A percentile compares a stretch with the other conserved stretches of the same genome.
phyloP scores from a whole-genome alignment of 345 rosid genomes.

The Brassica juncea region DNA sequence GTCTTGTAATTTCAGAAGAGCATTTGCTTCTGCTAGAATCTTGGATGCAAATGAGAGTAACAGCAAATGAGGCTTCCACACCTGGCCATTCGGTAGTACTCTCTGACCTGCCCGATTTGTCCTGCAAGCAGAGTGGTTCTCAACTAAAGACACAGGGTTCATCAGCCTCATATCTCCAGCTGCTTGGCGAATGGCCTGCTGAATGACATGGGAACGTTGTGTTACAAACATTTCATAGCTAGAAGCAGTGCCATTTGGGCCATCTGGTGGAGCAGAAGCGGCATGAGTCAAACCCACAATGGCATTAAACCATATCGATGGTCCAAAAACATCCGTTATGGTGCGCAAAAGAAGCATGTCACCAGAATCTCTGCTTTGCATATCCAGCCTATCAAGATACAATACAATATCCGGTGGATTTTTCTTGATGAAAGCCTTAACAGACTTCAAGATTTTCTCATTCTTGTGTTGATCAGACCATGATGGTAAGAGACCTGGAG shows the following conservation, averaged over 20 bases:
- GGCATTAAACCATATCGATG: conserved; percentile 97
- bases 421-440: conserved; percentile 77
- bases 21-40: conserved; percentile 88
- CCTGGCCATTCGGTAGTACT: conserved; percentile 98
- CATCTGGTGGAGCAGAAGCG: conserved; percentile 98
- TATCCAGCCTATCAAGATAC: conserved; percentile 94
- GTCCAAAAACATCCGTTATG: conserved; percentile 83
- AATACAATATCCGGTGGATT: conserved; percentile 91
- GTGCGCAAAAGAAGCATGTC: conserved; percentile 97
- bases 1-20: conserved; percentile 47
- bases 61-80: conserved; percentile 96
- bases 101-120: conserved; percentile 96
- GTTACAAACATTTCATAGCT: conserved; percentile 98
- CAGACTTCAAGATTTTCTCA: conserved; percentile 82
- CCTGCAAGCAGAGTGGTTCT: conserved; percentile 97
- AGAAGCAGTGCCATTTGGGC: conserved; percentile 53
- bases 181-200: conserved; percentile 94
- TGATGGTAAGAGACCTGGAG: conserved; percentile 92
- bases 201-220: conserved; percentile 88
- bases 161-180: conserved; percentile 97
- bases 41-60: conserved; percentile 97
- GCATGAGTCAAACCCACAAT: conserved; percentile 98
- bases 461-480: conserved; percentile 88
- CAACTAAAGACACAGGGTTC: conserved; percentile 96
- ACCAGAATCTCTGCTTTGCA: conserved; percentile 82